phyloP scores from a whole-genome alignment of 2,329 filamentous ascomycete genomes.

The Samsoniella hepiali region DNA sequence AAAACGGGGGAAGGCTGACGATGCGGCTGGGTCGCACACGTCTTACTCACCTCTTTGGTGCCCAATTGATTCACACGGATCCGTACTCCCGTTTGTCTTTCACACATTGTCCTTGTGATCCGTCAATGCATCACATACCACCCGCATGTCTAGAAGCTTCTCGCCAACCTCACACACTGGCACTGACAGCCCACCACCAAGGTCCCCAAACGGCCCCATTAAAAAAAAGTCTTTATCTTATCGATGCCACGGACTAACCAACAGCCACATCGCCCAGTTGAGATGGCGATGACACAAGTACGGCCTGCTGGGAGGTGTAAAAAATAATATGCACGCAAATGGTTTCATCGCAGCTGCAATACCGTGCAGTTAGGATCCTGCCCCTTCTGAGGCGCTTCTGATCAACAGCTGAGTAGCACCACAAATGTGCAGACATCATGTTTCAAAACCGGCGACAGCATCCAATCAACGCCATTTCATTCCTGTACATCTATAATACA shows the following conservation, averaged over 20 bases:
- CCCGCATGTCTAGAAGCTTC: conserved; percentile 11
- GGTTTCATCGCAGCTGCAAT: too few species aligned
- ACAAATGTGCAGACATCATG: conserved; percentile 6
- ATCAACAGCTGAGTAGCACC: background rate
- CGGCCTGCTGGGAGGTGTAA: too few species aligned
- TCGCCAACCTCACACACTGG: background rate
- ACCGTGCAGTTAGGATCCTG: too few species aligned
- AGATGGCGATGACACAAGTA: background rate
- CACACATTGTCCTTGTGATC: background rate
- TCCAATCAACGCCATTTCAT: conserved; percentile 1
- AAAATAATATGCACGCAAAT: too few species aligned
- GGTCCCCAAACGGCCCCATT: conserved; percentile 5
- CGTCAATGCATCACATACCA: too few species aligned
- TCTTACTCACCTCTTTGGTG: background rate
- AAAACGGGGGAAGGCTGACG: conserved; percentile 9
- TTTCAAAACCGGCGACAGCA: background rate
- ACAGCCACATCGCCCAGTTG: background rate
- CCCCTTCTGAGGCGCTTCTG: background rate
- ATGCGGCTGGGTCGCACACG: background rate
- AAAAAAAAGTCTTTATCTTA: conserved; percentile 13
- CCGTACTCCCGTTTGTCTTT: background rate
- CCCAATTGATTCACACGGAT: background rate
- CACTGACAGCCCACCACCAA: conserved; percentile 9
- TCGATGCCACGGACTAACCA: background rate
- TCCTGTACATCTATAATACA: background rate